Evolutionary conservation across 768 basidiomycete genomes (phyloP).

Genomic region (Udeniomyces megalosporus): DNA sequence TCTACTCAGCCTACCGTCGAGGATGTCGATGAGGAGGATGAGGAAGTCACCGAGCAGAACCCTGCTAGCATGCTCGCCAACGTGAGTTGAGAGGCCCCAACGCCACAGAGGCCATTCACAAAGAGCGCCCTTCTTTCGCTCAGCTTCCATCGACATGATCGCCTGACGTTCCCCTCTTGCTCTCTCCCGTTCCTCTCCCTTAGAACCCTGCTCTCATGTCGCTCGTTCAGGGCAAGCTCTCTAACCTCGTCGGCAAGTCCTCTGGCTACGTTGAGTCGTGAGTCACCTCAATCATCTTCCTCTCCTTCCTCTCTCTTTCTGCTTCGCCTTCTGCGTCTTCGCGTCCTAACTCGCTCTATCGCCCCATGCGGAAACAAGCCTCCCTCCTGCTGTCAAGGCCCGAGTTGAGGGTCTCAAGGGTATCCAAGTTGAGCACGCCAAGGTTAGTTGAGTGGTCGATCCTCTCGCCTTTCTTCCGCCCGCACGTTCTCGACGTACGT

Average conservation of each 20-base stretch:
- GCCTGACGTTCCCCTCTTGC: neutral
- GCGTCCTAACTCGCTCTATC: neutral
- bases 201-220: slow-evolving; percentile 53
- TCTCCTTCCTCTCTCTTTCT: neutral
- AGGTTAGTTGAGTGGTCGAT: slow-evolving; percentile 33
- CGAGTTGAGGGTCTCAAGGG: slow-evolving; percentile 86
- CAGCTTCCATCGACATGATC: neutral
- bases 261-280: slow-evolving; percentile 79
- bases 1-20: slow-evolving; percentile 53
- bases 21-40: slow-evolving; percentile 44
- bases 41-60: slow-evolving; percentile 58
- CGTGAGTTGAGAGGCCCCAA: slow-evolving; percentile 27
- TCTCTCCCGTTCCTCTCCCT: neutral
- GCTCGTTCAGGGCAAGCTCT: slow-evolving; percentile 77
- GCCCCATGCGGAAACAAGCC: no score
- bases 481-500: no score
- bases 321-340: neutral
- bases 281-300: neutral
- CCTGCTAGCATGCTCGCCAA: slow-evolving; percentile 28
- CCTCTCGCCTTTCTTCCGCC: no score
- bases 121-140: neutral
- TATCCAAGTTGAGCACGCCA: slow-evolving; percentile 76
- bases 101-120: no score
- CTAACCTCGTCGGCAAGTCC: slow-evolving; percentile 68
- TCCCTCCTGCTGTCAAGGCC: slow-evolving; percentile 63